Evolutionary conservation across 306 rosid species (phyloP).

Genomic region (Vicia faba): DNA sequence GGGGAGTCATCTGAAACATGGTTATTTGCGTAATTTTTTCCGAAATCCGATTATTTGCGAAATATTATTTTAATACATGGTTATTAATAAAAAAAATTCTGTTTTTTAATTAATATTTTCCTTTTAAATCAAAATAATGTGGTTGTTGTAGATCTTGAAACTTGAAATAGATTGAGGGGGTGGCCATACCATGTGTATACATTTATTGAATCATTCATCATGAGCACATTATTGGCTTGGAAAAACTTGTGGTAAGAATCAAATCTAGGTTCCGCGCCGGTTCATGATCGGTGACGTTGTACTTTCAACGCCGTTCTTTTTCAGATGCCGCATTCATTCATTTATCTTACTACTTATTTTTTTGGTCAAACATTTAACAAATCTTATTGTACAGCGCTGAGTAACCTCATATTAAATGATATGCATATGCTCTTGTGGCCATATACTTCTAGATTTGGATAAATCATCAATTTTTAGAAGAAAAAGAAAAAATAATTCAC

Average conservation of each 20-base stretch:
- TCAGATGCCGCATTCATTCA: background rate
- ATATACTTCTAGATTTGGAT: constrained; percentile 26
- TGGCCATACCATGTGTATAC: background rate
- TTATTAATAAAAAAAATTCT: no score
- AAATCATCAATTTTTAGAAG: background rate
- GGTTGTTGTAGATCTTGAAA: background rate
- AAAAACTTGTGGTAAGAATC: background rate
- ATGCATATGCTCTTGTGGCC: background rate
- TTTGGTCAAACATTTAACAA: constrained; percentile 16
- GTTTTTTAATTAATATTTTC: no score
- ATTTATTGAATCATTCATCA: background rate
- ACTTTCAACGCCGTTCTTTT: background rate
- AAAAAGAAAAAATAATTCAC: no score
- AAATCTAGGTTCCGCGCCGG: background rate
- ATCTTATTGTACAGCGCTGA: background rate
- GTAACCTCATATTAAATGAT: background rate
- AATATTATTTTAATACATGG: no score
- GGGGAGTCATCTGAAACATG: no score
- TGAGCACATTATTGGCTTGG: background rate
- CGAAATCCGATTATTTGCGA: no score
- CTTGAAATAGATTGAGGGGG: background rate
- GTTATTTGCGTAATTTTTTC: no score
- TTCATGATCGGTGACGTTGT: background rate
- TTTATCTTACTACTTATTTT: background rate
- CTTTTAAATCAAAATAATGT: no score